These are phyloP conservation scores for Sordaria brevicollis DNA, from an alignment of 495 filamentous ascomycete species.

Conservation along the genomic window DNA sequence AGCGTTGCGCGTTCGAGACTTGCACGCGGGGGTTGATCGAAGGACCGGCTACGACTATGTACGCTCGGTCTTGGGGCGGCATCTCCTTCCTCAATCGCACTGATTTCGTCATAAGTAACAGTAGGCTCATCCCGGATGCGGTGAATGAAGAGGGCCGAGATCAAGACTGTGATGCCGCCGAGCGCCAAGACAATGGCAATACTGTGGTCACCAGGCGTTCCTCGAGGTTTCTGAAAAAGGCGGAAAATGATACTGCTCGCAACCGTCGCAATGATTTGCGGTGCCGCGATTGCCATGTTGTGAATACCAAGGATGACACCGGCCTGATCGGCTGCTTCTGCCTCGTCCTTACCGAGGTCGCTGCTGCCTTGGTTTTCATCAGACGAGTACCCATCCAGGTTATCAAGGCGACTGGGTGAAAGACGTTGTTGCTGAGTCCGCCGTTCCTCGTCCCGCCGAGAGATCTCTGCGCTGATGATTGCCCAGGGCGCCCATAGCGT, in stretches of 20 bases:
- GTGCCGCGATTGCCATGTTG: slow-evolving; percentile 81
- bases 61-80: slow-evolving; percentile 10
- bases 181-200: slow-evolving; percentile 76
- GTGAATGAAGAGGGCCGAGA: slow-evolving; percentile 60
- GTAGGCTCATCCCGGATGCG: slow-evolving; percentile 35
- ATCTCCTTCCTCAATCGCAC: slow-evolving; percentile 32
- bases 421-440: slow-evolving; percentile 34
- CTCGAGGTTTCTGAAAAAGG: slow-evolving; percentile 70
- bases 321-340: slow-evolving; percentile 57
- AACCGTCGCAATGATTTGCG: slow-evolving; percentile 80
- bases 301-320: slow-evolving; percentile 85
- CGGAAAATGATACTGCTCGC: slow-evolving; percentile 73
- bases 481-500: slow-evolving; percentile 90
- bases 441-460: slow-evolving; percentile 60
- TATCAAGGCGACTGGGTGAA: slow-evolving; percentile 12
- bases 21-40: slow-evolving; percentile 25
- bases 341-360: slow-evolving; percentile 23
- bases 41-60: slow-evolving; percentile 16
- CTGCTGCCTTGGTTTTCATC: slow-evolving; percentile 15
- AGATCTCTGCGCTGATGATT: slow-evolving; percentile 80
- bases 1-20: slow-evolving; percentile 33
- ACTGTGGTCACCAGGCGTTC: slow-evolving; percentile 70
- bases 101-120: slow-evolving; percentile 21
- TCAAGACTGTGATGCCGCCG: slow-evolving; percentile 65
- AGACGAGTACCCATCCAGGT: slow-evolving; percentile 20